These are phyloP conservation scores for Kluyveromyces sp. DNA, from an alignment of 1,139 yeast species.

Conservation along the genomic window DNA sequence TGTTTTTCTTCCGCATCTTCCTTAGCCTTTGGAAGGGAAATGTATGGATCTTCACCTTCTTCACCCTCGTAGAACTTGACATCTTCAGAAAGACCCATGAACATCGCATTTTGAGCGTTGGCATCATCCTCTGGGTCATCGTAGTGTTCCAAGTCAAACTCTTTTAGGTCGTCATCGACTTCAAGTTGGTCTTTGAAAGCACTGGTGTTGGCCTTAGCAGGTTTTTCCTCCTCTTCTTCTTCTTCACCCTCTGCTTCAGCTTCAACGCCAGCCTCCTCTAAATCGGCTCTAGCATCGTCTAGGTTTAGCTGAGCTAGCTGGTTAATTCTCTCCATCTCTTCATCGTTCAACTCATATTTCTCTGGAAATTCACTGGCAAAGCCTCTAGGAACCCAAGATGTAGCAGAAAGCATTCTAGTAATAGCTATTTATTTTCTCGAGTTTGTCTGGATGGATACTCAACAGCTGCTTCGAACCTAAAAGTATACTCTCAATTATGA, in stretches of 20 bases:
- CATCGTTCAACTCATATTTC: slow-evolving; percentile 80
- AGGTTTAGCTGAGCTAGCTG: slow-evolving; percentile 79
- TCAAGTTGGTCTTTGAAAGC: slow-evolving; percentile 46
- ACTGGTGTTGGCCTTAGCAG: slow-evolving; percentile 11
- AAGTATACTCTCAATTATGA: not conserved
- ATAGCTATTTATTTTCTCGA: not conserved
- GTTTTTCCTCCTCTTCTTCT: slow-evolving; percentile 21
- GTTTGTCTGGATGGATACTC: not conserved
- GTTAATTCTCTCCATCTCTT: slow-evolving; percentile 84
- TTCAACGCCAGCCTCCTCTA: slow-evolving; percentile 34
- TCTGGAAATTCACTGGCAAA: slow-evolving; percentile 90
- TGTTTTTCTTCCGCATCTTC: slow-evolving; percentile 67
- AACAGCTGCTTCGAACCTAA: not conserved
- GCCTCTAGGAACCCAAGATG: slow-evolving; percentile 96
- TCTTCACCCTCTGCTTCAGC: slow-evolving; percentile 15
- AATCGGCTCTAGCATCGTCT: slow-evolving; percentile 60
- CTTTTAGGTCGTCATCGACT: slow-evolving; percentile 76
- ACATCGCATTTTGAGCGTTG: slow-evolving; percentile 48
- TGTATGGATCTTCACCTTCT: slow-evolving; percentile 65
- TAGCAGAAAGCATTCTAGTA: slow-evolving; percentile 70
- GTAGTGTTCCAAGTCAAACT: slow-evolving; percentile 77
- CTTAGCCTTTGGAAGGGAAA: slow-evolving; percentile 56
- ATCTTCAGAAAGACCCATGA: slow-evolving; percentile 60
- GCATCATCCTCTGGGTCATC: slow-evolving; percentile 48
- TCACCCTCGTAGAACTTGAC: slow-evolving; percentile 52